Conservation (phyloP, 1,284 basidiomycete genomes). For the Austroboletus niveus region DNA sequence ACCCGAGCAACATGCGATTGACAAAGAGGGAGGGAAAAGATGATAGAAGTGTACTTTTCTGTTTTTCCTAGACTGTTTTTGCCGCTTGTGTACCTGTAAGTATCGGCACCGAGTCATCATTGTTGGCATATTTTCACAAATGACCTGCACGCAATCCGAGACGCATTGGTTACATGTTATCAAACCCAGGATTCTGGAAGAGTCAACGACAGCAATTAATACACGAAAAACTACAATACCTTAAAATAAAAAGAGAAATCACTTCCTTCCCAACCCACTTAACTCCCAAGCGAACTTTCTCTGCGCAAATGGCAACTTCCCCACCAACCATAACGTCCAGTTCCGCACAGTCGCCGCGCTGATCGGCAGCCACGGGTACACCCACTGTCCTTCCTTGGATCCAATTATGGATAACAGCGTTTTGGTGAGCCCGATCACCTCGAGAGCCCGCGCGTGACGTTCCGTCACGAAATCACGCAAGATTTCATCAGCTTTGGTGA, state of each 20-base stretch:
- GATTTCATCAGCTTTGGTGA: constrained; percentile 20
- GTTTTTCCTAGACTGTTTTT: no score
- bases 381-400: background rate
- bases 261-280: constrained; percentile 27
- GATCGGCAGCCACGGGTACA: constrained; percentile 26
- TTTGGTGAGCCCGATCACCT: constrained; percentile 27
- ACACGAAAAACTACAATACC: no score
- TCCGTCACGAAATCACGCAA: constrained; percentile 15
- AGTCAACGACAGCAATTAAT: no score
- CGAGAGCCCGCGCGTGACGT: constrained; percentile 21
- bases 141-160: no score
- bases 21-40: no score
- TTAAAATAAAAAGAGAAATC: background rate
- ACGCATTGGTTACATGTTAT: no score
- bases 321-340: constrained; percentile 20
- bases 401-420: constrained; percentile 18
- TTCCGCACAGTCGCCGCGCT: constrained; percentile 9
- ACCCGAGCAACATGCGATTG: no score
- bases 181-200: no score
- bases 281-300: constrained; percentile 23
- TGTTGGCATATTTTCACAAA: no score
- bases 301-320: constrained; percentile 12
- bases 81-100: no score
- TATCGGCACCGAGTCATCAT: no score
- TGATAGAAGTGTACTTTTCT: no score